Percentiles rank a stretch among this genome's conserved stretches.
Conservation (phyloP, 805 yeast species). For the Diddensiella santjacobensis region DNA sequence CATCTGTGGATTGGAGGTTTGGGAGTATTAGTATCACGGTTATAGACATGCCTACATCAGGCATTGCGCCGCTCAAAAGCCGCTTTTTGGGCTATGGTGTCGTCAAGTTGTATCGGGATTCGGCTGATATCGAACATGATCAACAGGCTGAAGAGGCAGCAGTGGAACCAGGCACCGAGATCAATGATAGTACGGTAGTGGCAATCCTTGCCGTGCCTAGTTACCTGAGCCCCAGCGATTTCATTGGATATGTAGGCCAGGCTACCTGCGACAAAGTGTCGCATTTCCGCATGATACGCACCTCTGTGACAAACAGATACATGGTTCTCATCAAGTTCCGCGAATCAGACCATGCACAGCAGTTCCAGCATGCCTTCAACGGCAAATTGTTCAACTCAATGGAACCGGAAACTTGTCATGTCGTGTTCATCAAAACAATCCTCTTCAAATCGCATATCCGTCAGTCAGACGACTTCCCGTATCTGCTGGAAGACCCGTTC, state of each 20-base stretch:
- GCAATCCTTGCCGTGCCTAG: constrained; percentile 84
- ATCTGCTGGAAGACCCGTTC: constrained; percentile 69
- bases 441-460: constrained; percentile 37
- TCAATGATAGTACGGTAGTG: constrained; percentile 51
- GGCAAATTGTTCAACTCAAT: constrained; percentile 76
- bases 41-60: constrained; percentile 20
- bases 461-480: constrained; percentile 51
- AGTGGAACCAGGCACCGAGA: constrained; percentile 35
- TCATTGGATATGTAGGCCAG: constrained; percentile 76
- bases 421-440: constrained; percentile 62
- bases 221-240: constrained; percentile 79
- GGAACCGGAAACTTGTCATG: constrained; percentile 86
- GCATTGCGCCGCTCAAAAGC: constrained; percentile 46
- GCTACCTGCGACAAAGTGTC: constrained; percentile 50
- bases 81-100: constrained; percentile 69
- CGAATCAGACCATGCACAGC: constrained; percentile 50
- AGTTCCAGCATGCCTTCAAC: constrained; percentile 61
- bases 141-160: constrained; percentile 2
- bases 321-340: constrained; percentile 76
- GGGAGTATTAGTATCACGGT: constrained; percentile 18
- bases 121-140: constrained; percentile 31
- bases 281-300: constrained; percentile 68
- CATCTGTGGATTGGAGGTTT: constrained; percentile 21
- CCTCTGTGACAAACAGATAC: constrained; percentile 63
- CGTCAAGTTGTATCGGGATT: constrained; percentile 60